Base-by-base conservation (phyloP, 306 rosid species). In the Quercus ilex region DNA sequence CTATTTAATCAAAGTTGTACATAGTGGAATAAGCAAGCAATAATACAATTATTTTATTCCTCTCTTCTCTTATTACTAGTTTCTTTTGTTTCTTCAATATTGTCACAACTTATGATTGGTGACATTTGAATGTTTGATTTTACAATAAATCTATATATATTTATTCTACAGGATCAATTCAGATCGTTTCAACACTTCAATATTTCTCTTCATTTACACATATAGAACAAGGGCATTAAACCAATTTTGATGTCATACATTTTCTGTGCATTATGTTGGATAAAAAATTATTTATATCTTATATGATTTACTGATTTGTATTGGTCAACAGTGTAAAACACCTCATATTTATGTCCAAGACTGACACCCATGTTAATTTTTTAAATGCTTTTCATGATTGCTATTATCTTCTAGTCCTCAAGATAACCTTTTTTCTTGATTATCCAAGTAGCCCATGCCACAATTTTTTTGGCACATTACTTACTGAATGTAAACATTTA, bases 271-370 rank as follows among this genome's bases (percentile, higher is more conserved):
- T 28, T 15, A 64, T 30, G 70, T 64, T 64, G 46, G 33, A 30
- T 64, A 64, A 28, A 28, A 3, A 49, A 49, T 49, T 13, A 49
- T 3, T 10, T 49, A 49, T 12, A 30, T n/a, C 31, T 14, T 5
- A 35, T 30, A 64, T 69, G 59, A 68, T 10, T 53, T 68, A 15
- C 12, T 43, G 5, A 60, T 59, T 81, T 25, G 38, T 19, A 64
- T 62, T 25, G 30, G 63, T 64, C 74, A 82, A 64, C 31, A 14
- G 4, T 71, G 62, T 71, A 74, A 81, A 76, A 62, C 46, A 35
- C n/a, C 74, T 62, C 11, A 46, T 5, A 71, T 38, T 55, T 18
- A 68, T 25, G 23, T 19, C 60, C 46, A 25, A 62, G 20, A 75
- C 25, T 49, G 69, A 12, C 23, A 43, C 59, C 70, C 41, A 64